Evolutionary conservation across 148 eudicot species (phyloP).

Genomic region (Spergularia bocconei): DNA sequence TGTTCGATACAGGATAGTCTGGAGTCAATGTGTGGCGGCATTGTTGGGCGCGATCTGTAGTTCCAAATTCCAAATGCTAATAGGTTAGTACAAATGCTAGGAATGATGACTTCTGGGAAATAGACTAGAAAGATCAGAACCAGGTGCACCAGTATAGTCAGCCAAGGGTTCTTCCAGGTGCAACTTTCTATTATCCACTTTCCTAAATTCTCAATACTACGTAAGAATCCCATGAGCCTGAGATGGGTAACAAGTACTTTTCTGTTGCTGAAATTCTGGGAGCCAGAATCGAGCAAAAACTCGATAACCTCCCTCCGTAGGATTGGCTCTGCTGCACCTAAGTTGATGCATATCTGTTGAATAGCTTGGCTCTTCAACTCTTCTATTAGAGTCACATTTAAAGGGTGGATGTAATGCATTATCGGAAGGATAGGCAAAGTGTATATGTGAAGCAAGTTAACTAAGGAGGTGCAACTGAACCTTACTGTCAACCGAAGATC

Average conservation of each 20-base stretch:
- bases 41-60: slow-evolving; percentile 29
- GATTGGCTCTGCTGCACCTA: slow-evolving; percentile 41
- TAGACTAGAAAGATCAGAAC: slow-evolving; percentile 21
- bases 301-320: slow-evolving; percentile 38
- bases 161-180: slow-evolving; percentile 32
- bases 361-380: slow-evolving; percentile 37
- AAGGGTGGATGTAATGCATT: slow-evolving; percentile 44
- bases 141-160: slow-evolving; percentile 19
- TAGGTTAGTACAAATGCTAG: slow-evolving; percentile 23
- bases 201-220: background rate
- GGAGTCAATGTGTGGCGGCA: slow-evolving; percentile 42
- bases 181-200: slow-evolving; percentile 8
- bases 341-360: slow-evolving; percentile 25
- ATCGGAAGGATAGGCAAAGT: slow-evolving; percentile 33
- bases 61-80: slow-evolving; percentile 29
- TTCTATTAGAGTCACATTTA: slow-evolving; percentile 28
- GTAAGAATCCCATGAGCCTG: slow-evolving; percentile 22
- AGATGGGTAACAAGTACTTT: slow-evolving; percentile 28
- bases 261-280: slow-evolving; percentile 31
- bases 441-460: slow-evolving; percentile 29
- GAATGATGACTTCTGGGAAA: slow-evolving; percentile 26
- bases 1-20: slow-evolving; percentile 24
- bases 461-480: slow-evolving; percentile 33
- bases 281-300: slow-evolving; percentile 38
- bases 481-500: slow-evolving; percentile 38